These are phyloP conservation scores for Blastocystis sp. DNA, from an alignment of 352 stramenopile genomes.

Conservation along the genomic window DNA sequence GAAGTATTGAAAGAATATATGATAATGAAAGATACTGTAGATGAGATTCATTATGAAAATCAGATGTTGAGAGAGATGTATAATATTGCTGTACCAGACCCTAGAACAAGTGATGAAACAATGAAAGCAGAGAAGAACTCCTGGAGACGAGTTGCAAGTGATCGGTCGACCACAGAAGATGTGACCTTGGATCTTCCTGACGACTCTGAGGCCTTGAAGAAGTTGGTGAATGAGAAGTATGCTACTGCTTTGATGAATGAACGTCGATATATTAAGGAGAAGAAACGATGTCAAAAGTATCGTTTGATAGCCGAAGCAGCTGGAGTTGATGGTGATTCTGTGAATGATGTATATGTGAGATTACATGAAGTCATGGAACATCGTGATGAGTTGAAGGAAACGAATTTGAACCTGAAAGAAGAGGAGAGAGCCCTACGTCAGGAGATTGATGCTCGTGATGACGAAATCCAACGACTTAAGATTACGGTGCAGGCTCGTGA, in stretches of 20 bases:
- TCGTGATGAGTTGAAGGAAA: constrained; percentile 49
- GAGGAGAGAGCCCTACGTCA: not conserved
- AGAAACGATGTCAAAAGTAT: constrained; percentile 55
- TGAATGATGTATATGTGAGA: not conserved
- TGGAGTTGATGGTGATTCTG: not conserved
- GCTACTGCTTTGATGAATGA: constrained; percentile 53
- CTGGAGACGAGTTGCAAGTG: not conserved
- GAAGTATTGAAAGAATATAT: not conserved
- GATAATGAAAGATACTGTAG: not conserved
- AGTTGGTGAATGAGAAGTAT: constrained; percentile 61
- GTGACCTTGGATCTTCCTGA: not conserved
- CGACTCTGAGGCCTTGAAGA: constrained; percentile 46
- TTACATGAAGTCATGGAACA: not conserved
- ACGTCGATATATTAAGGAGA: constrained; percentile 35
- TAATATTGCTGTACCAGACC: not conserved
- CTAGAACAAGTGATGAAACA: not conserved
- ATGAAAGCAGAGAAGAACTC: not conserved
- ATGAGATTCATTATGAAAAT: constrained; percentile 60
- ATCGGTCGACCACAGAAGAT: not conserved
- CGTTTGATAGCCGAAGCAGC: not conserved
- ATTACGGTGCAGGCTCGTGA: constrained; percentile 44
- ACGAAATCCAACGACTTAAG: not conserved
- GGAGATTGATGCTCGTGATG: not conserved
- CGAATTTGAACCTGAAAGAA: constrained; percentile 50
- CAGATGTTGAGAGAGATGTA: constrained; percentile 47